Percentiles rank a stretch among this genome's conserved stretches.
Conservation (phyloP, 306 rosid genomes). For the Alnus rubra region DNA sequence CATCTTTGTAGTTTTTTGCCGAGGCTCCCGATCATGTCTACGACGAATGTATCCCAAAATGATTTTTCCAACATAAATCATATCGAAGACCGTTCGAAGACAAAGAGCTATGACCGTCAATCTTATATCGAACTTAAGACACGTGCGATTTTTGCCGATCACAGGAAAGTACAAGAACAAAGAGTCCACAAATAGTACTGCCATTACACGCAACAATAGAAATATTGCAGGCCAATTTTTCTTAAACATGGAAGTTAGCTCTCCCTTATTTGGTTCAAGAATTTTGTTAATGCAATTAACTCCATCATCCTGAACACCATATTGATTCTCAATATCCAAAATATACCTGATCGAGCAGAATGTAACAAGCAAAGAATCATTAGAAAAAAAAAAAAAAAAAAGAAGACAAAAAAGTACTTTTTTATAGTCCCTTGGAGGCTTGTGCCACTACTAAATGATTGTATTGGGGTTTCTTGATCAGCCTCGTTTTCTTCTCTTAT, state of each 20-base stretch:
- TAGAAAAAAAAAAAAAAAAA: too few species aligned
- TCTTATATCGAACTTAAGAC: slow-evolving; percentile 62
- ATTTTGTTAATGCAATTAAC: too few species aligned
- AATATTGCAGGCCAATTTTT: slow-evolving; percentile 71
- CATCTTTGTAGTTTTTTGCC: slow-evolving; percentile 57
- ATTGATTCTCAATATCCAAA: slow-evolving; percentile 51
- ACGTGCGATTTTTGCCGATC: slow-evolving; percentile 57
- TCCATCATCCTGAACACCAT: slow-evolving; percentile 54
- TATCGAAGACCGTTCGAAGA: slow-evolving; percentile 73
- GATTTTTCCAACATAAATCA: slow-evolving; percentile 72
- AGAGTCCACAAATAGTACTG: slow-evolving; percentile 77
- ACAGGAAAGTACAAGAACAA: slow-evolving; percentile 84
- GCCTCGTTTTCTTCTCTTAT: too few species aligned
- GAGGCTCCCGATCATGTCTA: slow-evolving; percentile 49
- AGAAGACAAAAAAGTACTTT: too few species aligned
- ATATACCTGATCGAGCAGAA: slow-evolving; percentile 50
- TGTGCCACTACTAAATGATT: too few species aligned
- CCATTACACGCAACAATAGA: slow-evolving; percentile 69
- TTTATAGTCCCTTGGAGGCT: too few species aligned
- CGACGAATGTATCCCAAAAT: slow-evolving; percentile 76
- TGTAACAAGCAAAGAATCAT: background rate
- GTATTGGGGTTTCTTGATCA: too few species aligned
- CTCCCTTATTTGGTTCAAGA: background rate
- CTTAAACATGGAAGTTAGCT: slow-evolving; percentile 74
- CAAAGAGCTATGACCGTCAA: slow-evolving; percentile 67